Conservation (phyloP, 352 stramenopile species). For the Sclerospora graminicola region DNA sequence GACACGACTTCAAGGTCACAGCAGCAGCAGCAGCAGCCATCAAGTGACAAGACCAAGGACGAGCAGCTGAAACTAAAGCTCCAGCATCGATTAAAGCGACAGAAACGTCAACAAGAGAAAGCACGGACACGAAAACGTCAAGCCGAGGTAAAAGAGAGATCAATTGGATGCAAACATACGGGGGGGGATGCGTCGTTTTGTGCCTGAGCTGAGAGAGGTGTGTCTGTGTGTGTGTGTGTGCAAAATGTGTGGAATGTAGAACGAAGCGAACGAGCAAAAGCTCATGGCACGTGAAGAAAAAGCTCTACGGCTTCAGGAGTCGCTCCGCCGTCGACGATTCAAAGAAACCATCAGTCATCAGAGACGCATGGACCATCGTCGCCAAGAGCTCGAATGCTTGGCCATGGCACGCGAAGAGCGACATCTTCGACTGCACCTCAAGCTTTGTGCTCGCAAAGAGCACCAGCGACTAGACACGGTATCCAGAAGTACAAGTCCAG, state of each 20-base stretch:
- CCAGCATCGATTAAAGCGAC: slow-evolving; percentile 18
- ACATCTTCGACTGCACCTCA: slow-evolving; percentile 35
- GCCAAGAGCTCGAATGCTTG: slow-evolving; percentile 50
- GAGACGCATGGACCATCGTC: slow-evolving; percentile 40
- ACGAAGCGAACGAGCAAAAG: too few species aligned
- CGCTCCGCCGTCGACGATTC: slow-evolving; percentile 41
- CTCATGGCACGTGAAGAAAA: slow-evolving; percentile 73
- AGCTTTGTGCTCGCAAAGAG: slow-evolving; percentile 31
- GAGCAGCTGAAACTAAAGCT: slow-evolving; percentile 30
- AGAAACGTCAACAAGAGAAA: slow-evolving; percentile 26
- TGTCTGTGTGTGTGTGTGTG: too few species aligned
- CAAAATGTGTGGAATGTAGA: too few species aligned
- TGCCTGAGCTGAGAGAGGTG: too few species aligned
- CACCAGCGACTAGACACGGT: too few species aligned
- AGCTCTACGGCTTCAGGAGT: slow-evolving; percentile 34
- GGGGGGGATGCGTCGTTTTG: too few species aligned
- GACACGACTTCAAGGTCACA: too few species aligned
- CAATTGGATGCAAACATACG: too few species aligned
- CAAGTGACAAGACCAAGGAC: too few species aligned
- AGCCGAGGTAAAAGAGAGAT: slow-evolving; percentile 27
- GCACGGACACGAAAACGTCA: slow-evolving; percentile 27
- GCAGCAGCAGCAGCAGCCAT: too few species aligned
- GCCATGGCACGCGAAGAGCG: slow-evolving; percentile 67
- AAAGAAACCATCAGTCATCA: slow-evolving; percentile 36
- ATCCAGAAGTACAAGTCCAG: too few species aligned